A percentile compares a stretch with the other conserved stretches of the same genome.
These are phyloP conservation scores for Xylaria intraflava DNA, from an alignment of 495 filamentous ascomycete genomes.

Conservation along the genomic window DNA sequence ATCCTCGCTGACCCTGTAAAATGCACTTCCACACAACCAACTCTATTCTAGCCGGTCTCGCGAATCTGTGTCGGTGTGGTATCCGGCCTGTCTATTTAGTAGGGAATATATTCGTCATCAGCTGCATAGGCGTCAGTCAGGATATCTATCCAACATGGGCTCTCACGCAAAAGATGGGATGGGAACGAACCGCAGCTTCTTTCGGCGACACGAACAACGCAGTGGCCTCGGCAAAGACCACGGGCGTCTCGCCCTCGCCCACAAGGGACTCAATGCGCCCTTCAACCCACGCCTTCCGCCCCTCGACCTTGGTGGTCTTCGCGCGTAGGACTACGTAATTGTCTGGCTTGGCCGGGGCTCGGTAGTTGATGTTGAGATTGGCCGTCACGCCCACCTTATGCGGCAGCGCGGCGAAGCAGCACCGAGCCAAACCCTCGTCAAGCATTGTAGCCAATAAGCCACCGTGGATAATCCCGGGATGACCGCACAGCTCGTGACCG, in stretches of 20 bases:
- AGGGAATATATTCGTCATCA: conserved; percentile 40
- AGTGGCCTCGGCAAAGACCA: conserved; percentile 68
- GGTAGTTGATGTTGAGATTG: conserved; percentile 84
- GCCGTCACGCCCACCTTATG: conserved; percentile 88
- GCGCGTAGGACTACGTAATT: conserved; percentile 73
- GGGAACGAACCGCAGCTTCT: conserved; percentile 61
- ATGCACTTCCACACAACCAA: background rate
- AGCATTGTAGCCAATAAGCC: conserved; percentile 86
- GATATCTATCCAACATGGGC: background rate
- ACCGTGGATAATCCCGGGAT: conserved; percentile 87
- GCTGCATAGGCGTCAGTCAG: conserved; percentile 19
- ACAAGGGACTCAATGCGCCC: conserved; percentile 81
- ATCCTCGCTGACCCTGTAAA: background rate
- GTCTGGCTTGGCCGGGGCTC: conserved; percentile 68
- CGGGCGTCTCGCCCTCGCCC: conserved; percentile 49
- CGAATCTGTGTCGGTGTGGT: background rate
- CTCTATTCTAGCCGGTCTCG: background rate
- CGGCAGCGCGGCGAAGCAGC: conserved; percentile 84
- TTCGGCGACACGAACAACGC: conserved; percentile 88
- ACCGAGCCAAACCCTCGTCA: conserved; percentile 85
- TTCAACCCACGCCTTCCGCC: conserved; percentile 93
- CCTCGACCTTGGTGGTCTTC: conserved; percentile 80
- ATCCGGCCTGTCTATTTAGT: conserved; percentile 22
- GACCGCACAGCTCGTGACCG: conserved; percentile 77
- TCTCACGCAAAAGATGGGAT: background rate